These are phyloP conservation scores for Coemansia sp. DNA, from an alignment of 192 early-diverging fungal genomes.

Conservation along the genomic window DNA sequence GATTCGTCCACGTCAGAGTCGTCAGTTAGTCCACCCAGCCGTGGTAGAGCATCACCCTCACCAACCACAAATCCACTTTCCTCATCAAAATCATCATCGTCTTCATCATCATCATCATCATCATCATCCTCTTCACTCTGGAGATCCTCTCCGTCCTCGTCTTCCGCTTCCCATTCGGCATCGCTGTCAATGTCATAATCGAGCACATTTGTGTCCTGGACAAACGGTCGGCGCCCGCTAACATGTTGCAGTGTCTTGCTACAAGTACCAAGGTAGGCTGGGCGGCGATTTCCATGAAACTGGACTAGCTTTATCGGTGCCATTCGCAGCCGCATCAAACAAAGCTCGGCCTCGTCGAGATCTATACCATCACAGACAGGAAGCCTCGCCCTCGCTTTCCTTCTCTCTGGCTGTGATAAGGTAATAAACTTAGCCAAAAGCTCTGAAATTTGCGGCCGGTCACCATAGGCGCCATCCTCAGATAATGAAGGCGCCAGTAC, in stretches of 20 bases:
- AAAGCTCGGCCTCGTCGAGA: constrained; percentile 30
- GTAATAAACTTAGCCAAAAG: constrained; percentile 12
- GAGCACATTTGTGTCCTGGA: constrained; percentile 58
- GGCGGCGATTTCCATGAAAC: constrained; percentile 32
- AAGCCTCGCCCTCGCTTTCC: background rate
- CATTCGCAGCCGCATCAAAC: constrained; percentile 16
- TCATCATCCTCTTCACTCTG: constrained; percentile 79
- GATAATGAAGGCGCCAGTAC: constrained; percentile 6
- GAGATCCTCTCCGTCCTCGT: constrained; percentile 86
- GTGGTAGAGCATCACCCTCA: constrained; percentile 36
- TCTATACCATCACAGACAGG: constrained; percentile 13
- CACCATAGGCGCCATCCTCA: background rate
- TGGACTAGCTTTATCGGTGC: constrained; percentile 36
- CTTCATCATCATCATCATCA: constrained; percentile 45
- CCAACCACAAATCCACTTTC: constrained; percentile 87
- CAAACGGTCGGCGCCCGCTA: constrained; percentile 62
- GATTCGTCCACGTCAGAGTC: constrained; percentile 21
- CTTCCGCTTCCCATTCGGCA: constrained; percentile 83
- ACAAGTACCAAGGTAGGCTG: constrained; percentile 67
- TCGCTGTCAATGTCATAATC: constrained; percentile 91
- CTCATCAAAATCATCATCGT: constrained; percentile 76
- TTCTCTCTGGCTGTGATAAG: background rate
- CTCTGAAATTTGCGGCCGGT: background rate
- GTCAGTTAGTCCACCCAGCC: constrained; percentile 5
- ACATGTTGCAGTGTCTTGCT: constrained; percentile 60